Evolutionary conservation across 1,284 basidiomycete species (phyloP).

Genomic region (Marasmius tenuissimus): DNA sequence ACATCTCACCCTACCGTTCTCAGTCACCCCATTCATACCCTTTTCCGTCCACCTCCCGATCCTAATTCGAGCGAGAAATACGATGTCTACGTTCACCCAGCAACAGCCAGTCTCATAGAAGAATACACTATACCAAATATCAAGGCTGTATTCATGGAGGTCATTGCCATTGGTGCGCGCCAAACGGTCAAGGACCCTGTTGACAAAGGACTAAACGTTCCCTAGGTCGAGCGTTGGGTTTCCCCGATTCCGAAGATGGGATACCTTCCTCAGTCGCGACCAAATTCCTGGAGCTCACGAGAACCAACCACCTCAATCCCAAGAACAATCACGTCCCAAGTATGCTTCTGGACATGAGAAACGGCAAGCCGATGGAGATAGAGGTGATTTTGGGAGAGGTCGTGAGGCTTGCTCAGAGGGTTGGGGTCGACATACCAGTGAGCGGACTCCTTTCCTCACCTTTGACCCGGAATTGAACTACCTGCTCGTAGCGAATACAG

Average conservation of each 20-base stretch:
- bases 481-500: conserved; percentile 43
- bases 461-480: not conserved
- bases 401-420: conserved; percentile 48
- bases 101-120: conserved; percentile 43
- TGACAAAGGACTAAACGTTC: not conserved
- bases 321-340: conserved; percentile 52
- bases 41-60: conserved; percentile 50
- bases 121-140: conserved; percentile 49
- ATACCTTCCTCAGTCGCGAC: conserved; percentile 44
- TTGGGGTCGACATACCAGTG: conserved; percentile 52
- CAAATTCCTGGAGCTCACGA: conserved; percentile 33
- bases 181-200: not conserved
- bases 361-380: conserved; percentile 59
- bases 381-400: conserved; percentile 66
- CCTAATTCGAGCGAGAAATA: conserved; percentile 27
- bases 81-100: conserved; percentile 38
- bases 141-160: conserved; percentile 44
- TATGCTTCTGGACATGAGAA: conserved; percentile 61
- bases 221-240: conserved; percentile 50
- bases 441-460: conserved; percentile 21
- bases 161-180: conserved; percentile 42
- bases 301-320: conserved; percentile 35
- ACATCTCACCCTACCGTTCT: not conserved
- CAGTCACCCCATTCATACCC: conserved; percentile 45
- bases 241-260: conserved; percentile 40